A percentile compares a stretch with the other conserved stretches of the same genome.
phyloP scores from a whole-genome alignment of 1,284 basidiomycete genomes.

The Microbotryum silenes-acaulis region DNA sequence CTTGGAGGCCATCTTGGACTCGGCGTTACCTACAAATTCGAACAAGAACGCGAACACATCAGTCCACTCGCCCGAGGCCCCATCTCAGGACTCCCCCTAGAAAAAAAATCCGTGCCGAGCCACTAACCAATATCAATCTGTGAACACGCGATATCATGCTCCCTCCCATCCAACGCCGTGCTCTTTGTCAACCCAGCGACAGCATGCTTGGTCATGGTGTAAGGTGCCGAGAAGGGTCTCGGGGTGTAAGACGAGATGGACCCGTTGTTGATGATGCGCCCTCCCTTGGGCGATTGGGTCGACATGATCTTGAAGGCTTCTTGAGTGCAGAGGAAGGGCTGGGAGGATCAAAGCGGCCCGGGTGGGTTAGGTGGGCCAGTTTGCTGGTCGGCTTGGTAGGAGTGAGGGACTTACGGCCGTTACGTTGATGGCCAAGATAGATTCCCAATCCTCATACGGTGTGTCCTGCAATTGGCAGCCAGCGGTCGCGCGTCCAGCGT shows the following conservation, averaged over 20 bases:
- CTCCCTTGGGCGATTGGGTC: constrained; percentile 57
- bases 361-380: background rate
- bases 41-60: background rate
- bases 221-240: constrained; percentile 55
- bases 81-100: too few relatives aligned
- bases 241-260: constrained; percentile 67
- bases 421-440: constrained; percentile 62
- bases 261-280: constrained; percentile 73
- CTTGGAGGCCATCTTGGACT: constrained; percentile 51
- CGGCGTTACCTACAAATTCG: constrained; percentile 53
- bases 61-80: too few relatives aligned
- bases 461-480: constrained; percentile 56
- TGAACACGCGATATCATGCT: constrained; percentile 62
- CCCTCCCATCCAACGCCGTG: constrained; percentile 65
- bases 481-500: constrained; percentile 51
- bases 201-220: constrained; percentile 71
- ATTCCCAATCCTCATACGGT: constrained; percentile 54
- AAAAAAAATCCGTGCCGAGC: too few relatives aligned
- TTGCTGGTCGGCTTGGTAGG: too few relatives aligned
- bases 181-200: constrained; percentile 65
- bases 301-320: constrained; percentile 69
- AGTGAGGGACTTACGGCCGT: constrained; percentile 42
- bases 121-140: constrained; percentile 67
- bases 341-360: background rate
- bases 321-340: constrained; percentile 63